Base-by-base conservation (phyloP, 148 eudicot species). In the Fagopyrum esculentum region DNA sequence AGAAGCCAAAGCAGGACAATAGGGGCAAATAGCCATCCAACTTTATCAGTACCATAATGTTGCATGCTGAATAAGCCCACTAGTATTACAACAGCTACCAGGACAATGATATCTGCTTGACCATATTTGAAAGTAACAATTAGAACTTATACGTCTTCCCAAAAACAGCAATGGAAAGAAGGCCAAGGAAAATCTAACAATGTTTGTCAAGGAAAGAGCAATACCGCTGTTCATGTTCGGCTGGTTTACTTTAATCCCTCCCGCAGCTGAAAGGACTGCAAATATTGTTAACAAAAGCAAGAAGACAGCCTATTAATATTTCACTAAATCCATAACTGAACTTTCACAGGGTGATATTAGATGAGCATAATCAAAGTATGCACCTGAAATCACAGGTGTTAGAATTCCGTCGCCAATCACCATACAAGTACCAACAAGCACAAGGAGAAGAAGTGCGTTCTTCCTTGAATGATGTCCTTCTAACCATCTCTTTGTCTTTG, bases 311-410 rank as follows among this genome's bases (percentile, higher is more conserved):
- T 63, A 29, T 63, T 63, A 9, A 29, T 7, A 19, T 59, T 19
- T 59, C 6, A 30, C 11, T 63, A 6, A 11, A 63, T 61, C 44
- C 26, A 10, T 29, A 59, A 17, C 3, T 2, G 29, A 59, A 11
- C 30, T 22, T 59, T 2, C 11, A 59, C 11, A 19, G 29, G 3
- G 64, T 59, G 11, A 59, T 6, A 59, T 59, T 59, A 17, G 8
- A 19, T 59, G 35, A 19, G 22, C 19, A 16, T 26, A n/a, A 17
- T n/a, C 29, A 22, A 19, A 63, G 44, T 63, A 77, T 63, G 81
- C 84, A 95, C 99, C 99, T 80, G 99, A 95, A 81, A 95, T 95
- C 71, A 96, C 96, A 17, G 99, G 97, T 77, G 99, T 95, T 69
- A 95, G 91, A 81, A 95, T 95, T 52, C 99, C 99, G 79, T 95